Base-by-base conservation (phyloP, 805 yeast species). In the Candida morakotiae region DNA sequence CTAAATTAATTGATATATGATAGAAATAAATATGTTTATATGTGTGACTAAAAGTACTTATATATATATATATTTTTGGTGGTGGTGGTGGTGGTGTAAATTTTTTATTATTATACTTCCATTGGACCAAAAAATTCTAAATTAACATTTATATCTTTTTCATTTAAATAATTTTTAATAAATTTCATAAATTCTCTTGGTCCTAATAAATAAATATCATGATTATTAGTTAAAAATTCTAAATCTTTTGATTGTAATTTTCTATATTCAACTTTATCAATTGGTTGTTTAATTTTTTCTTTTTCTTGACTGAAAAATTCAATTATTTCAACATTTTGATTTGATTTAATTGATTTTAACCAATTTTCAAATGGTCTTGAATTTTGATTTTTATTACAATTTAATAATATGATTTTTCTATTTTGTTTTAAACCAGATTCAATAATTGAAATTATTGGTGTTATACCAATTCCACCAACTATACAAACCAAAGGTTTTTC, bases 391-490 rank as follows among this genome's bases (percentile, higher is more conserved):
- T 45, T 48, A 40, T 61, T 62, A 14, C 72, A 65, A 46, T 66
- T 59, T 30, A 55, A 46, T 32, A 70, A 47, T 7, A 42, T 47
- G n/a, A 67, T 67, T 3, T 45, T 38, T 37, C 57, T 56, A 6
- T 58, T 63, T 20, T 54, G 56, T 9, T 41, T 41, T 33, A 60
- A 51, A 6, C 64, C 71, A 6, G 49, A 34, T 48, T 75, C 75
- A 14, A 69, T 51, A 51, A 79, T 71, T 5, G 85, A 64, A 23
- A 81, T 47, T 22, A 77, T 39, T 23, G 88, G 87, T 5, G 87
- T 82, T 35, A 77, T 74, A 43, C 87, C 87, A 39, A 79, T 77
- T 37, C 87, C 88, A 32, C 80, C 83, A 15, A 77, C 67, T 38
- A 79, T 58, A 20, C 79, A 53, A 1, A 71, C 45, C 16, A 58